phyloP scores from a whole-genome alignment of 2,329 filamentous ascomycete species.

The Nemania bipapillata region DNA sequence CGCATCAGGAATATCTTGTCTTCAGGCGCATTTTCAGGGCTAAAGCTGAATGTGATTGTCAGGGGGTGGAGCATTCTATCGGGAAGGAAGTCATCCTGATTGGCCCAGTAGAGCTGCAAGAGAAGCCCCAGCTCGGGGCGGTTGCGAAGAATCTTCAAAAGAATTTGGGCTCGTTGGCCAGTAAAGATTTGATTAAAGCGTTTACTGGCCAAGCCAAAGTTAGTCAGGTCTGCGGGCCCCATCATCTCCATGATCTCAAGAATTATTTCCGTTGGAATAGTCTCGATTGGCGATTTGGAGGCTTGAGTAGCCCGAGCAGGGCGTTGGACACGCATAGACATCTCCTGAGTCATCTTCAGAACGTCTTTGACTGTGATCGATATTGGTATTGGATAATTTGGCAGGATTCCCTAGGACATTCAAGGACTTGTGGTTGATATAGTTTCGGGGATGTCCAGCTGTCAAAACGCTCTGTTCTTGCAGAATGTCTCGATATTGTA shows the following conservation, averaged over 20 bases:
- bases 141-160: constrained; percentile 57
- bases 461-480: neutral
- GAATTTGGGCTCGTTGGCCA: constrained; percentile 55
- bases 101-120: constrained; percentile 60
- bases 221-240: constrained; percentile 56
- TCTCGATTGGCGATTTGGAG: constrained; percentile 1
- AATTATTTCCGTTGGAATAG: constrained; percentile 60
- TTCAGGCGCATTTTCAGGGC: constrained; percentile 23
- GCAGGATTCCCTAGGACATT: neutral
- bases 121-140: constrained; percentile 59
- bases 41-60: constrained; percentile 41
- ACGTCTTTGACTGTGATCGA: neutral
- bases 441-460: neutral
- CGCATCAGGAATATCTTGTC: constrained; percentile 39
- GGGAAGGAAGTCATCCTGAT: constrained; percentile 45
- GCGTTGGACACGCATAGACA: neutral
- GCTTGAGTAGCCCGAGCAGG: constrained; percentile 25
- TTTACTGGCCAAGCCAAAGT: constrained; percentile 54
- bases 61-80: constrained; percentile 45
- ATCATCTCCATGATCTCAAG: constrained; percentile 61
- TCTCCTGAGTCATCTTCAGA: constrained; percentile 14
- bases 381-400: neutral
- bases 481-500: neutral
- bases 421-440: neutral
- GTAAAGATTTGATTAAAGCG: constrained; percentile 57